These are phyloP conservation scores for Trametes coccinea DNA, from an alignment of 768 basidiomycete genomes.

Conservation along the genomic window DNA sequence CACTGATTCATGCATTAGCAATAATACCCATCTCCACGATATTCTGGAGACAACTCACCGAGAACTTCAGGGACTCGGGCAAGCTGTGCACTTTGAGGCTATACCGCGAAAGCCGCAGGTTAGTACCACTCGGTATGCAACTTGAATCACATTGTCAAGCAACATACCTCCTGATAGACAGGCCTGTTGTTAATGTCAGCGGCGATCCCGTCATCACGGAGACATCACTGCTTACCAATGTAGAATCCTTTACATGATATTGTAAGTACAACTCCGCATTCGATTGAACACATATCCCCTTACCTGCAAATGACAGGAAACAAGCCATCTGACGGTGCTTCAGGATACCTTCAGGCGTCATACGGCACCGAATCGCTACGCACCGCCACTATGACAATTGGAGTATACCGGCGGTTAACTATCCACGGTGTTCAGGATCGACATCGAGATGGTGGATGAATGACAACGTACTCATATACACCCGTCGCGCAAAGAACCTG, in stretches of 20 bases:
- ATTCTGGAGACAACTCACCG: neutral
- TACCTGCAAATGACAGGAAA: neutral
- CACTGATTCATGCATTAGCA: neutral
- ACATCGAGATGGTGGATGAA: too few species aligned
- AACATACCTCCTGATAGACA: neutral
- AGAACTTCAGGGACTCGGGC: neutral
- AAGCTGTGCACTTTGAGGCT: neutral
- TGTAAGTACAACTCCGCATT: neutral
- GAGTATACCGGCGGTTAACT: neutral
- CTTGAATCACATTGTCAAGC: neutral
- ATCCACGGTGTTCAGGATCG: neutral
- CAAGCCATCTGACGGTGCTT: neutral
- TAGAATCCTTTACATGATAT: neutral
- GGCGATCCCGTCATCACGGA: too few species aligned
- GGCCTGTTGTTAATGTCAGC: neutral
- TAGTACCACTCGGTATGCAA: neutral
- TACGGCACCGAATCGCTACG: neutral
- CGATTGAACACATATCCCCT: neutral
- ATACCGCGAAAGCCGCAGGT: neutral
- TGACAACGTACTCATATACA: neutral
- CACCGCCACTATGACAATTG: neutral
- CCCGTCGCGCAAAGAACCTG: constrained; percentile 13
- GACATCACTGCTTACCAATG: neutral
- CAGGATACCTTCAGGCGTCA: neutral
- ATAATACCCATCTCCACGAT: neutral